Conservation (phyloP, 106 monocot species). For the Dioscorea alata region DNA sequence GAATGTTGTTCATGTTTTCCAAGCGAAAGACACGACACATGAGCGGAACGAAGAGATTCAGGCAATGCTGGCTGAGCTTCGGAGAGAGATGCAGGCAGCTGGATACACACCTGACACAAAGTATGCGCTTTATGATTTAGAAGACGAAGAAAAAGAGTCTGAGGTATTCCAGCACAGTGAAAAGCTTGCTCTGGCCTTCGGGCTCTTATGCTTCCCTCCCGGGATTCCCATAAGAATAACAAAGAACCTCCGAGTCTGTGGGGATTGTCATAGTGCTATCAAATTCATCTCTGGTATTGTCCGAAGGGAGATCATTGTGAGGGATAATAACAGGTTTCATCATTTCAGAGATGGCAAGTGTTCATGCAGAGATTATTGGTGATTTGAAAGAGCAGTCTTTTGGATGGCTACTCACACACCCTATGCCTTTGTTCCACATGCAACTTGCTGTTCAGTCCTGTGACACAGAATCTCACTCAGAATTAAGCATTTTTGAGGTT, state of each 20-base stretch:
- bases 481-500: too few relatives aligned
- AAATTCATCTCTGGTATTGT: constrained; percentile 87
- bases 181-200: constrained; percentile 90
- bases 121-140: constrained; percentile 71
- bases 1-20: constrained; percentile 76
- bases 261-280: constrained; percentile 70
- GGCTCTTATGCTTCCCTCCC: constrained; percentile 61
- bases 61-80: constrained; percentile 41
- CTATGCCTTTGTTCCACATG: too few relatives aligned
- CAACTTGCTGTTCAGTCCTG: too few relatives aligned
- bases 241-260: constrained; percentile 84
- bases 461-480: too few relatives aligned
- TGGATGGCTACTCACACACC: too few relatives aligned
- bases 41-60: constrained; percentile 58
- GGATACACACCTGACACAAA: constrained; percentile 75
- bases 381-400: constrained; percentile 1
- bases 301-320: constrained; percentile 70
- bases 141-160: constrained; percentile 90
- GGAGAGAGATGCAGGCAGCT: constrained; percentile 57
- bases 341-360: constrained; percentile 57
- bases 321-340: constrained; percentile 89
- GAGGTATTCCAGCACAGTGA: constrained; percentile 90
- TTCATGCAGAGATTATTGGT: constrained; percentile 94
- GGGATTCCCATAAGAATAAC: constrained; percentile 73
- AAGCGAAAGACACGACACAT: constrained; percentile 71